A percentile compares a stretch with the other conserved stretches of the same genome.
phyloP scores from a whole-genome alignment of 1,284 basidiomycete species.

The Puccinia triticina region DNA sequence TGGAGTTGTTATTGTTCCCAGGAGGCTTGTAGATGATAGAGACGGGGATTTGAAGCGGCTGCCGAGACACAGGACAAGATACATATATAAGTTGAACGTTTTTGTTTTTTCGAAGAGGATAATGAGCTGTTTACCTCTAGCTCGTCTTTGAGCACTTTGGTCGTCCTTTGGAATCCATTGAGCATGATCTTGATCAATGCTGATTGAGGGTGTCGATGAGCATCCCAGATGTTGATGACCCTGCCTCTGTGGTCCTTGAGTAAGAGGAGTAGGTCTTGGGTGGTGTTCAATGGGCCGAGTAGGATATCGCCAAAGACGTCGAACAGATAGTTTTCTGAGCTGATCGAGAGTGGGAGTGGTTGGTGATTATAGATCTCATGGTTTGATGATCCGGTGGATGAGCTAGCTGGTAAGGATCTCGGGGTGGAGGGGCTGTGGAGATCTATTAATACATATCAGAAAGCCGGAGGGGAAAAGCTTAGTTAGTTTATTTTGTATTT shows the following conservation, averaged over 20 bases:
- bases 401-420: not conserved
- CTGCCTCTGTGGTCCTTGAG: conserved; percentile 2
- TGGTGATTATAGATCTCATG: not conserved
- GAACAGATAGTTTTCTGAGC: conserved; percentile 25
- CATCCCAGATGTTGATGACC: conserved; percentile 18
- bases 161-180: not conserved
- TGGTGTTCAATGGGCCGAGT: not conserved
- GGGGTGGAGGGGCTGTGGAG: not conserved
- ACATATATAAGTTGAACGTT: not conserved
- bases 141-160: not conserved
- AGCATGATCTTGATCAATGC: not conserved
- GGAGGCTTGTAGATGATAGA: not conserved
- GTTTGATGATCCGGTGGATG: not conserved
- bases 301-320: conserved; percentile 25
- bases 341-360: not conserved
- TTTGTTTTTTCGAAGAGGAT: not conserved
- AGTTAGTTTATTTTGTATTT: too few relatives aligned
- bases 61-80: not conserved
- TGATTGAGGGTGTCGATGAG: not conserved
- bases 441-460: not conserved
- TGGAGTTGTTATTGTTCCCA: not conserved
- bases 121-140: not conserved
- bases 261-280: conserved; percentile 10
- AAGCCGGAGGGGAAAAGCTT: not conserved
- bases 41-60: conserved; percentile 15